Evolutionary conservation across 2,329 filamentous ascomycete species (phyloP), one percentile per base, ranked within the genome.

Genomic region (Fusarium sterilihyphosum): DNA sequence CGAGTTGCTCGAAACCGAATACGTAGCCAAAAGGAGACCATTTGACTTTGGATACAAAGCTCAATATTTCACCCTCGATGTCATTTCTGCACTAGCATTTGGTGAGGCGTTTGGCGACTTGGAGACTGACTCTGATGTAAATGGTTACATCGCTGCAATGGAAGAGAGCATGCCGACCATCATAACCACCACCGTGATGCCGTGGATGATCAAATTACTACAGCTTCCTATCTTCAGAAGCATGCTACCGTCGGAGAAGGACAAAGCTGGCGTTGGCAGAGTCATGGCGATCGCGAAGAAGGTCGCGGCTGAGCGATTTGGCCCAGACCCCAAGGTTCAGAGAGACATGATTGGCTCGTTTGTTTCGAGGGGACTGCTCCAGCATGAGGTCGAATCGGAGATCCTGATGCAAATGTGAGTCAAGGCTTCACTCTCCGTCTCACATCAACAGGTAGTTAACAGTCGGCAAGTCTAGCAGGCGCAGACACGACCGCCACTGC

Each of bases 1-100:
- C 1, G 26, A 57, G 6, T 18, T 57, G 11, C 53, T 57, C 4
- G 53, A 57, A 5, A 14, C 22, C 2, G 7, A 43, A 22, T 43
- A 57, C 38, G 20, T 43, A 7, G 2, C 38, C 26, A 33, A 43
- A 43, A 12, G 12, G 3, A 57, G 10, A 18, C 16, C 57, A 11
- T 60, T 60, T 26, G 57, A 50, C 24, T 49, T 60, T 60, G 57
- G 41, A 2, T 29, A 60, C 8, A 60, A 60, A 11, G 57, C 43
- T 10, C 43, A 60, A 2, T 60, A 38, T 33, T 60, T 60, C 6
- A 60, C 57, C 4, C 33, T 60, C 10, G 57, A 60, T 24, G 24
- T 60, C 5, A 60, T 60, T 8, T 49, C 41, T 22, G 33, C 31
- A 14, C 2, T 59, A 2, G 33, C 31, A 0, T 59, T 59, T 38